A percentile compares a stretch with the other conserved stretches of the same genome.
phyloP scores from a whole-genome alignment of 2,329 filamentous ascomycete genomes.

The Ascocoryne sarcoides region DNA sequence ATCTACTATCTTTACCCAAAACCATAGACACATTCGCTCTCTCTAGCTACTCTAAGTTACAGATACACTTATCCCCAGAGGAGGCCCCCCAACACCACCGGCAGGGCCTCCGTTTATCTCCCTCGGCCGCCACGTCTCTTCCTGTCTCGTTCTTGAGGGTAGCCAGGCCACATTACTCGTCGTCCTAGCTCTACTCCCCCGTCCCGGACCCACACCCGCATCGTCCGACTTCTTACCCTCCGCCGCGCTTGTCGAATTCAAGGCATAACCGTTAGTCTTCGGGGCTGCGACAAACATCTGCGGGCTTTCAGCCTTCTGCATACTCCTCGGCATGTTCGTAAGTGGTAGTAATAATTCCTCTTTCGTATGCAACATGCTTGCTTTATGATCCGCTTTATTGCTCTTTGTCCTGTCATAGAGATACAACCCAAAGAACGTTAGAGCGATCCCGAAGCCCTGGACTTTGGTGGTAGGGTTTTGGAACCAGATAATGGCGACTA shows the following conservation, averaged over 20 bases:
- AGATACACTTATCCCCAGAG: no score
- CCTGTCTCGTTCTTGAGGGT: constrained; percentile 71
- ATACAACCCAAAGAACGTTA: constrained; percentile 90
- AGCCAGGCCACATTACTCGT: constrained; percentile 52
- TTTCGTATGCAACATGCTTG: constrained; percentile 52
- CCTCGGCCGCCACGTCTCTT: constrained; percentile 64
- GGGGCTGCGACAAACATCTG: neutral
- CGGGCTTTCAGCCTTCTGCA: neutral
- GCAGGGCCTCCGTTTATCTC: constrained; percentile 8
- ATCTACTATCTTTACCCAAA: no score
- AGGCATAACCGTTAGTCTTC: constrained; percentile 34
- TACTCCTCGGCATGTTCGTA: constrained; percentile 24
- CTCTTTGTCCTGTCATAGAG: constrained; percentile 91
- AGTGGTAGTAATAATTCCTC: constrained; percentile 25
- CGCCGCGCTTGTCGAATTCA: constrained; percentile 29
- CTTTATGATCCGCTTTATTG: constrained; percentile 77
- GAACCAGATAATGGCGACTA: constrained; percentile 94
- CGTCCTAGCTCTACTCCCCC: constrained; percentile 38
- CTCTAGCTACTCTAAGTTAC: no score
- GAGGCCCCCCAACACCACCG: neutral
- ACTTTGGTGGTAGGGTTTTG: constrained; percentile 75
- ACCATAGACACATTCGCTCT: no score
- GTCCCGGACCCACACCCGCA: constrained; percentile 40
- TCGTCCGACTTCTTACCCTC: constrained; percentile 32
- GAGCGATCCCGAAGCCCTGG: constrained; percentile 74